Base-by-base conservation (phyloP, 2,329 filamentous ascomycete species). In the Sporothrix brunneoviolacea region DNA sequence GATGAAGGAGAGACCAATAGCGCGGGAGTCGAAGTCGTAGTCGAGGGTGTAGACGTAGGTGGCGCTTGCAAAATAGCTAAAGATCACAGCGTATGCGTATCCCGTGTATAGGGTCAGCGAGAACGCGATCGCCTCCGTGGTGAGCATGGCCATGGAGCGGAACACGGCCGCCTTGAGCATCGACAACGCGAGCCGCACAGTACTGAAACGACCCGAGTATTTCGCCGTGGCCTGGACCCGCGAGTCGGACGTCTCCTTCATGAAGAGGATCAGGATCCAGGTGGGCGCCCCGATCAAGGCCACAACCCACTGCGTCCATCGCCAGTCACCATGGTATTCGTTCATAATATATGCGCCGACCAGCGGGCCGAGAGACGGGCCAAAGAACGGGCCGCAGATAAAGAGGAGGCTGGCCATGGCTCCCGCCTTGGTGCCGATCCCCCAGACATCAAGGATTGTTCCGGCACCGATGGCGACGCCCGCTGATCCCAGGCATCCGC, bases 401-500 rank as follows among this genome's bases (percentile, higher is more conserved):
- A 48, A 48, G 8, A 48, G 15, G 6, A 48, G 30, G 4, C 8
- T 36, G n/a, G 46, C 46, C 21, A 48, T 8, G 10, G 27, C 46
- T 15, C 46, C 27, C 7, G 28, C 38, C n/a, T 36, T 35, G 28
- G 2, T 27, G 21, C 8, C 4, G 37, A n/a, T n/a, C n/a, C 38
- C 38, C 46, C 46, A 48, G 64, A 86, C 70, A 60, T 88, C 84
- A 15, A 80, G 76, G 32, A 87, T 80, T 2, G 79, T 79, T 19
- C 82, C 83, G 2, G 82, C 83, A 0, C 82, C 85, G 55, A 85
- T 86, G 0, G 82, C 86, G 0, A 88, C 74, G 0, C 83, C 82
- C 0, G 83, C 82, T 0, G 76, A 77, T 7, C 77, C 76, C 54
- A 84, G 84, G 52, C 84, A 74, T 0, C 77, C 82, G 2, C 75